Conservation (phyloP, 2,329 filamentous ascomycete genomes). For the Phoma sp. region DNA sequence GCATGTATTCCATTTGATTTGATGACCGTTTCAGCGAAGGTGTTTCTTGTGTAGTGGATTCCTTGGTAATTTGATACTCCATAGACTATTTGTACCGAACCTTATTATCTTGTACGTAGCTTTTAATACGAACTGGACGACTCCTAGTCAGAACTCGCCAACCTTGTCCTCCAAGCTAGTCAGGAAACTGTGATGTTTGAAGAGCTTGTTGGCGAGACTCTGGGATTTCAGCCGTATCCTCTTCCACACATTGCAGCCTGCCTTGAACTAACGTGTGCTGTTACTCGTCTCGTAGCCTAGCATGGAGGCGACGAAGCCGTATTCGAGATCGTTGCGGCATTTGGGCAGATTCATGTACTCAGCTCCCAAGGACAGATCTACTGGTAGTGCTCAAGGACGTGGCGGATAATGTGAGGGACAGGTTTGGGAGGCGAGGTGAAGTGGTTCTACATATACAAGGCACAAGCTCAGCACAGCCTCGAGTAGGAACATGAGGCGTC, state of each 20-base stretch:
- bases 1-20: not conserved
- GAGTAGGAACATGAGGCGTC: too few relatives aligned
- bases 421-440: not conserved
- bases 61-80: not conserved
- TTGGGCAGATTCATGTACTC: not conserved
- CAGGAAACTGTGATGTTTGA: too few relatives aligned
- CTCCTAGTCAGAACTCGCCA: too few relatives aligned
- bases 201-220: too few relatives aligned
- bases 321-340: not conserved
- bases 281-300: not conserved
- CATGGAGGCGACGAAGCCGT: not conserved
- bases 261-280: not conserved
- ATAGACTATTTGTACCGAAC: too few relatives aligned
- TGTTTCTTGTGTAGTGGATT: not conserved
- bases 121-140: too few relatives aligned
- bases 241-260: too few relatives aligned
- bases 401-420: not conserved
- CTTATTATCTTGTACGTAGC: too few relatives aligned
- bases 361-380: not conserved
- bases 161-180: too few relatives aligned
- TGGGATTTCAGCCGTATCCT: too few relatives aligned
- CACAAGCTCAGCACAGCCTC: too few relatives aligned
- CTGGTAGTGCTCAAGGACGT: too few relatives aligned
- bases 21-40: not conserved
- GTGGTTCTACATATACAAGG: not conserved